phyloP scores from a whole-genome alignment of 129 eudicot species.

The Sambucus nigra region DNA sequence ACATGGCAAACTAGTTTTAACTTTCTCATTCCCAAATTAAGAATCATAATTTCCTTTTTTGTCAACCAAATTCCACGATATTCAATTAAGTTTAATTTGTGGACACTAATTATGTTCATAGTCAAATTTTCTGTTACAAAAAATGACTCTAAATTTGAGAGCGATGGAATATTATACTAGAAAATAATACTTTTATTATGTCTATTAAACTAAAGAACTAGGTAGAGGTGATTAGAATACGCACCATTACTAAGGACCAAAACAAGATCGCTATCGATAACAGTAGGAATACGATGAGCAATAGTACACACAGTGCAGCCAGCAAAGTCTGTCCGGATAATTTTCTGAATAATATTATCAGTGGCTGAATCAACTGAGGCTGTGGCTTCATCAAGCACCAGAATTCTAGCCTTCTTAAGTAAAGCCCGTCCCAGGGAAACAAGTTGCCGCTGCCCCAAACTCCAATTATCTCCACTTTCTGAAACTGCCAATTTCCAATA shows the following conservation, averaged over 20 bases:
- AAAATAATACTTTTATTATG: too few relatives aligned
- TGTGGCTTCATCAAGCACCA: constrained; percentile 95
- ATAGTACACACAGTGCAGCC: constrained; percentile 88
- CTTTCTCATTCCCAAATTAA: too few relatives aligned
- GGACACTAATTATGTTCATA: too few relatives aligned
- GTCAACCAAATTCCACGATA: too few relatives aligned
- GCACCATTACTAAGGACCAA: constrained; percentile 95
- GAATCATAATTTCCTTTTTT: too few relatives aligned
- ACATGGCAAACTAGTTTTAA: too few relatives aligned
- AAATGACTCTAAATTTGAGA: too few relatives aligned
- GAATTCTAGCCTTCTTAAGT: constrained; percentile 78
- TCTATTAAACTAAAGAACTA: not conserved
- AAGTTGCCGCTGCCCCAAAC: constrained; percentile 95
- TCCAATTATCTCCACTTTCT: constrained; percentile 97
- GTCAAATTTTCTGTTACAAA: too few relatives aligned
- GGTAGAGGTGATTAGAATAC: constrained; percentile 5
- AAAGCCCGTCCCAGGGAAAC: constrained; percentile 91
- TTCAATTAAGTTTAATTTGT: too few relatives aligned
- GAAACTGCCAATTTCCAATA: constrained; percentile 37
- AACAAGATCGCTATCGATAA: constrained; percentile 87
- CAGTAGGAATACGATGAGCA: constrained; percentile 95
- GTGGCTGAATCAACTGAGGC: constrained; percentile 99
- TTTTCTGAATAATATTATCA: constrained; percentile 86
- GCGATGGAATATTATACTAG: too few relatives aligned
- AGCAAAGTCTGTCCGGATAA: constrained; percentile 67